A percentile compares a stretch with the other conserved stretches of the same genome.
Evolutionary conservation across 257 asterid genomes (phyloP).

Genomic region (Fraxinus americana): DNA sequence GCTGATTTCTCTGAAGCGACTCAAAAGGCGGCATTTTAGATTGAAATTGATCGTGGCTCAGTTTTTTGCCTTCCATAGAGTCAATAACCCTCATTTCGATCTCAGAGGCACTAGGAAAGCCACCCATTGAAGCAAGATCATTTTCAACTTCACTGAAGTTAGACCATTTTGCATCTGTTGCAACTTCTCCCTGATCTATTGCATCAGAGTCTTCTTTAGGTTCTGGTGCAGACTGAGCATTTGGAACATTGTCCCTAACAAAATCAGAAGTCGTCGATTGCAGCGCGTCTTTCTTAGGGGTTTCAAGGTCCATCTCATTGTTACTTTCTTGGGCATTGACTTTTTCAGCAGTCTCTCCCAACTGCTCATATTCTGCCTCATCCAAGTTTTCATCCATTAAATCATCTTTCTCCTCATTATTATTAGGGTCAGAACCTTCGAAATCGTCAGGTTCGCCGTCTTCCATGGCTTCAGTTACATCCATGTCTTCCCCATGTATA

Average conservation of each 20-base stretch:
- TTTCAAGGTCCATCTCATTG: slow-evolving; percentile 37
- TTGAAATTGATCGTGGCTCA: slow-evolving; percentile 46
- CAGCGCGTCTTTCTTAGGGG: slow-evolving; percentile 37
- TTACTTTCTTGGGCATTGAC: slow-evolving; percentile 41
- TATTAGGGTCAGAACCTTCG: slow-evolving; percentile 43
- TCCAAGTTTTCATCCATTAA: slow-evolving; percentile 41
- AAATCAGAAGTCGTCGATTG: slow-evolving; percentile 40
- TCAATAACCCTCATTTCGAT: slow-evolving; percentile 57
- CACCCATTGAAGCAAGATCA: slow-evolving; percentile 61
- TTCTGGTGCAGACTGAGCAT: slow-evolving; percentile 47
- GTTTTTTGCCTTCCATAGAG: slow-evolving; percentile 46
- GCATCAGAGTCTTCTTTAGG: slow-evolving; percentile 40
- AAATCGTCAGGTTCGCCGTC: slow-evolving; percentile 54
- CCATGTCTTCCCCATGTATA: slow-evolving; percentile 43
- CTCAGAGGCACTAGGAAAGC: slow-evolving; percentile 57
- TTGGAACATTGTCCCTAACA: slow-evolving; percentile 33
- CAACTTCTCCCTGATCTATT: slow-evolving; percentile 47
- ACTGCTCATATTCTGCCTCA: slow-evolving; percentile 45
- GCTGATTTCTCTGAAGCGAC: slow-evolving; percentile 56
- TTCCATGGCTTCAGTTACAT: slow-evolving; percentile 54
- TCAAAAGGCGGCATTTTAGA: slow-evolving; percentile 47
- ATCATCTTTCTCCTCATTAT: slow-evolving; percentile 39
- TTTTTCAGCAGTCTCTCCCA: slow-evolving; percentile 47
- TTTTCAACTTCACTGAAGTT: slow-evolving; percentile 43
- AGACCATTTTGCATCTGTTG: slow-evolving; percentile 51